Conservation (phyloP, 2,329 filamentous ascomycete species). For the Apiospora malaysiana region DNA sequence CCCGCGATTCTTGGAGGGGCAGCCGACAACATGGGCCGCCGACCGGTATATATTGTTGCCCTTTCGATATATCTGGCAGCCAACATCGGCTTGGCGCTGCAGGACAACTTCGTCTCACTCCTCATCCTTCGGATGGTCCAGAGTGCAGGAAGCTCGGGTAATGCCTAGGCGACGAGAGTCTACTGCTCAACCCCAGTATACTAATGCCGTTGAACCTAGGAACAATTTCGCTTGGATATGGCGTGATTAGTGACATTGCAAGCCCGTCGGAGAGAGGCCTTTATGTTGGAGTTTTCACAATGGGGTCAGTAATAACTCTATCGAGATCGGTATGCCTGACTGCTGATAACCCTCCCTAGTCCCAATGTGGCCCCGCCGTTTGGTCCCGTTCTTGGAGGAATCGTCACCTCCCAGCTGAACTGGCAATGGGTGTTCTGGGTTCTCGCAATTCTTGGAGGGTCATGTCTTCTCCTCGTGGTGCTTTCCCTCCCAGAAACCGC, state of each 20-base stretch:
- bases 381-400: constrained; percentile 43
- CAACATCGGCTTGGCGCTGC: constrained; percentile 28
- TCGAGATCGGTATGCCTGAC: too few species aligned
- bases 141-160: constrained; percentile 29
- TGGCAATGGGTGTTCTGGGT: constrained; percentile 49
- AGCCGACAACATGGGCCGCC: constrained; percentile 27
- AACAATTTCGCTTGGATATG: neutral
- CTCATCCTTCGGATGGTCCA: constrained; percentile 28
- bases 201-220: neutral
- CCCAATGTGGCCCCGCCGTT: constrained; percentile 40
- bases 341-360: constrained; percentile 25
- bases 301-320: constrained; percentile 21
- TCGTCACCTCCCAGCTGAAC: constrained; percentile 39
- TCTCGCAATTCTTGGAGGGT: constrained; percentile 40
- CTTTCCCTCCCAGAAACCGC: constrained; percentile 6
- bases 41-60: constrained; percentile 23
- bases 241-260: constrained; percentile 8
- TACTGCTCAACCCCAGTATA: neutral
- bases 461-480: constrained; percentile 29
- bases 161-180: neutral
- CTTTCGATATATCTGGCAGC: constrained; percentile 27
- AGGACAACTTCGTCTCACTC: constrained; percentile 22
- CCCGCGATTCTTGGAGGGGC: constrained; percentile 25
- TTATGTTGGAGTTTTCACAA: constrained; percentile 19
- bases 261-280: neutral